Base-by-base conservation (phyloP, 805 yeast species). In the Dipodascus geniculatus region DNA sequence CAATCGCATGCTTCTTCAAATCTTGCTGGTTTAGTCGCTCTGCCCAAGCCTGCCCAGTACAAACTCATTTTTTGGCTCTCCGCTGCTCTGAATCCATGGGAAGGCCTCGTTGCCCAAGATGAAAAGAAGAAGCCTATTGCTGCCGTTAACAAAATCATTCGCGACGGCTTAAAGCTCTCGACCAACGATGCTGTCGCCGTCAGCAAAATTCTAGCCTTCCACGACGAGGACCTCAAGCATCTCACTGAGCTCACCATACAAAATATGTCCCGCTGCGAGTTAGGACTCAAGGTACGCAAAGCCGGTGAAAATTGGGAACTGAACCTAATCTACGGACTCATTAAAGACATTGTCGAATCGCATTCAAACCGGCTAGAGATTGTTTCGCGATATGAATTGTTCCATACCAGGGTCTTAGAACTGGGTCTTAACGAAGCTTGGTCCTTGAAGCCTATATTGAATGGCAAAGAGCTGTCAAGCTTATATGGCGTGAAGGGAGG, bases 81-180 rank as follows among this genome's bases (percentile, higher is more conserved):
- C 0, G 64, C 77, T 2, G 69, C 81, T 0, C 65, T 85, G 48
- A 65, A 70, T 24, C 81, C 80, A 1, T 83, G 80, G 74, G 64
- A 68, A 1, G 69, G 67, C 16, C 52, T 70, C 14, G 60, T 60
- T 22, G 71, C 76, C 2, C 59, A 62, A n/a, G 63, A 68, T n/a
- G 72, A 68, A 55, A 76, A 73, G 61, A 66, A 67, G 49, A 63
- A 65, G 44, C 59, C 57, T 8, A 59, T 57, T 3, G 68, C 65
- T 51, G 82, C 80, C 0, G 69, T 76, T 1, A 78, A 75, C 48
- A 60, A 76, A 38, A 74, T 85, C 6, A 66, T 86, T 31, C 76
- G 79, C 58, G 88, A 85, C 55, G 91, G 95, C 0, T 65, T 90
- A 33, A 83, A 85, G 62, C 74, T 79, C 54, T 80, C 88, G 4